Evolutionary conservation across 805 yeast species (phyloP).

Genomic region (Wickerhamiella sorbophila): DNA sequence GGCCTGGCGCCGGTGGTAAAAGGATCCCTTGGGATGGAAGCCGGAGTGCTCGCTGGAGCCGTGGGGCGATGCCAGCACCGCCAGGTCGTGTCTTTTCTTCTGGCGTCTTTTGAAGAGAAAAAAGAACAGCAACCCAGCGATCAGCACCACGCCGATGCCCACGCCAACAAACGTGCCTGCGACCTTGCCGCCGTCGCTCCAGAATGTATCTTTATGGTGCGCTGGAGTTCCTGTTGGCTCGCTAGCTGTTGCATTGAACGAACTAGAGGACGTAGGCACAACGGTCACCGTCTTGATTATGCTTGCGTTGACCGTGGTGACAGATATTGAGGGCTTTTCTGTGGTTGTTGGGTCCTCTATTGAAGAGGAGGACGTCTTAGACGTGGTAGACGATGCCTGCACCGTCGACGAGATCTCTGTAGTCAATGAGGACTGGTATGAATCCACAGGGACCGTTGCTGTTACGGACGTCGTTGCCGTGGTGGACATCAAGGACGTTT

Average conservation of each 20-base stretch:
- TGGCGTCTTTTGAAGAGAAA: conserved; percentile 24
- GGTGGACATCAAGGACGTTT: conserved; percentile 8
- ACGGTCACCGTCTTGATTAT: neutral
- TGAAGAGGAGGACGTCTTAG: conserved; percentile 2
- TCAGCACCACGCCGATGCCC: conserved; percentile 42
- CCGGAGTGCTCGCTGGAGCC: neutral
- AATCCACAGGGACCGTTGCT: conserved; percentile 9
- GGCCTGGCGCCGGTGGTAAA: conserved; percentile 4
- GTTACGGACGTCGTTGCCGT: conserved; percentile 2
- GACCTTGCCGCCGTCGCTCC: conserved; percentile 57
- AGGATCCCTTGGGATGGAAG: conserved; percentile 3
- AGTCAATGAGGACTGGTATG: conserved; percentile 11
- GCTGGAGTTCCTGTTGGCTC: neutral
- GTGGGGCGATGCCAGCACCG: conserved; percentile 8
- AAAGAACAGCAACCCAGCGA: conserved; percentile 34
- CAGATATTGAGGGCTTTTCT: conserved; percentile 13
- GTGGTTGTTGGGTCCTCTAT: neutral
- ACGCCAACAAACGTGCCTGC: conserved; percentile 78
- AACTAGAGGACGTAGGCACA: conserved; percentile 7
- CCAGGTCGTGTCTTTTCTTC: conserved; percentile 12
- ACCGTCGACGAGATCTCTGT: conserved; percentile 10
- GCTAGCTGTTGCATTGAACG: conserved; percentile 18
- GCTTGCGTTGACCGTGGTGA: conserved; percentile 18
- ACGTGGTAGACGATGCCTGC: neutral
- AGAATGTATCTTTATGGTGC: conserved; percentile 29